Percentiles rank a stretch among this genome's conserved stretches.
These are phyloP conservation scores for Limnomonas spitsbergensis DNA, from an alignment of 139 green algal species.

Conservation along the genomic window DNA sequence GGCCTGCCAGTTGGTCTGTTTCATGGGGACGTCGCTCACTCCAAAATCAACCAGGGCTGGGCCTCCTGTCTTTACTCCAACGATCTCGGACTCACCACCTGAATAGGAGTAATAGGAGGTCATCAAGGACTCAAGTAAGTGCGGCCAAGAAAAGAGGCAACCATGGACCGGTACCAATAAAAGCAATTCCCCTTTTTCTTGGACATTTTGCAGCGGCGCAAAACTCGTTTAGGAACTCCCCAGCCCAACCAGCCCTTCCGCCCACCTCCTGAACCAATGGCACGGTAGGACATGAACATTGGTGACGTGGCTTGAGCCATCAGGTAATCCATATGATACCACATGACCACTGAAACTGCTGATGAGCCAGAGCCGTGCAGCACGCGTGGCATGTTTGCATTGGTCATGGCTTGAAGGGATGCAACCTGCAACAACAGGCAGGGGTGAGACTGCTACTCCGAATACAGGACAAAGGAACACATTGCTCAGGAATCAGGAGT, in stretches of 20 bases:
- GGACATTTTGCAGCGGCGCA: too few species aligned
- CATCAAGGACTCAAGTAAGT: too few species aligned
- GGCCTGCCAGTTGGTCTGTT: neutral
- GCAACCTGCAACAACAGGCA: too few species aligned
- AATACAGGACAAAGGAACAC: too few species aligned
- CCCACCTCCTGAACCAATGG: conserved; percentile 12
- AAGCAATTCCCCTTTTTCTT: too few species aligned
- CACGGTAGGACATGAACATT: conserved; percentile 31
- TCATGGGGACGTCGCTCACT: conserved; percentile 31
- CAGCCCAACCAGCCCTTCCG: neutral
- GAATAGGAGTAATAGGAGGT: conserved; percentile 3
- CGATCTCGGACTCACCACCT: conserved; percentile 22
- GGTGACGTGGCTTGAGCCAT: conserved; percentile 9
- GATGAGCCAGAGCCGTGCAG: conserved; percentile 29
- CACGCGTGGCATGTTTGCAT: neutral
- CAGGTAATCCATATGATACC: conserved; percentile 27
- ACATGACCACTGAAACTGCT: conserved; percentile 32
- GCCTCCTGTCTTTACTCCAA: neutral
- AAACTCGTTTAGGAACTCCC: neutral
- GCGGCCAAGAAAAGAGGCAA: too few species aligned
- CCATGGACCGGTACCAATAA: too few species aligned
- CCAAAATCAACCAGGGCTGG: conserved; percentile 27
- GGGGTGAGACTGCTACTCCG: too few species aligned
- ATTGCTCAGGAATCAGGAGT: too few species aligned
- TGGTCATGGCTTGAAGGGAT: neutral